Conservation (phyloP, 1,284 basidiomycete genomes). For the Acaromyces ingoldii region DNA sequence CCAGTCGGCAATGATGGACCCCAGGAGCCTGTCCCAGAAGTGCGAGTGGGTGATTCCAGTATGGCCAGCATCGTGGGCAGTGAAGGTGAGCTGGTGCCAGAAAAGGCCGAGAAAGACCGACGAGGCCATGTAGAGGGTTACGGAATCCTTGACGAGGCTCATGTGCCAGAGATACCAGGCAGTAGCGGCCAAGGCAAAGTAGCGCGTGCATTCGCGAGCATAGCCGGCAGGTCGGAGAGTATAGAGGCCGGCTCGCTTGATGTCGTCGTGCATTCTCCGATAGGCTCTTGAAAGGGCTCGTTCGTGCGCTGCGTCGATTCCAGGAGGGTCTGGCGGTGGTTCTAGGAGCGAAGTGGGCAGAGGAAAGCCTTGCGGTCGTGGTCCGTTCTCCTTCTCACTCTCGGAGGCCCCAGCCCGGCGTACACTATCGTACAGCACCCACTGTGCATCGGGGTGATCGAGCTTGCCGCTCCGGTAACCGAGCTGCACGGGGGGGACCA, state of each 20-base stretch:
- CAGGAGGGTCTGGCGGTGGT: constrained; percentile 51
- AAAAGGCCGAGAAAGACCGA: constrained; percentile 77
- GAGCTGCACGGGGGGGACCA: constrained; percentile 81
- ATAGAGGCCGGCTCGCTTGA: constrained; percentile 79
- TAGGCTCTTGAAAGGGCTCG: constrained; percentile 72
- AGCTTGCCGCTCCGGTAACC: constrained; percentile 56
- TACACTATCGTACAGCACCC: constrained; percentile 7
- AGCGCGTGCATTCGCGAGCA: constrained; percentile 77
- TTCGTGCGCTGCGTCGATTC: constrained; percentile 61
- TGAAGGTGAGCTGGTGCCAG: constrained; percentile 93
- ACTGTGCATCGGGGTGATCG: constrained; percentile 46
- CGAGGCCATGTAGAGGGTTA: constrained; percentile 31
- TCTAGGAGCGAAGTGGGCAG: constrained; percentile 47
- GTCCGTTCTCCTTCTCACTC: neutral
- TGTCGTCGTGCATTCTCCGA: constrained; percentile 68
- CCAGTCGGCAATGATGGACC: constrained; percentile 76
- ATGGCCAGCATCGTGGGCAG: constrained; percentile 91
- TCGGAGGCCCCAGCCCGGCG: no score
- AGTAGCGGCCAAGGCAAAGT: constrained; percentile 61
- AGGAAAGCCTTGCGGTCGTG: constrained; percentile 30
- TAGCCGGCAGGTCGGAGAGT: constrained; percentile 81
- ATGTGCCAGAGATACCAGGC: constrained; percentile 63
- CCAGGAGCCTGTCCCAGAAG: constrained; percentile 72
- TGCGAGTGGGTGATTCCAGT: constrained; percentile 86
- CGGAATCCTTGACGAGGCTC: constrained; percentile 27